Base-by-base conservation (phyloP, 2,329 filamentous ascomycete species). In the Aspergillaceae sp. region DNA sequence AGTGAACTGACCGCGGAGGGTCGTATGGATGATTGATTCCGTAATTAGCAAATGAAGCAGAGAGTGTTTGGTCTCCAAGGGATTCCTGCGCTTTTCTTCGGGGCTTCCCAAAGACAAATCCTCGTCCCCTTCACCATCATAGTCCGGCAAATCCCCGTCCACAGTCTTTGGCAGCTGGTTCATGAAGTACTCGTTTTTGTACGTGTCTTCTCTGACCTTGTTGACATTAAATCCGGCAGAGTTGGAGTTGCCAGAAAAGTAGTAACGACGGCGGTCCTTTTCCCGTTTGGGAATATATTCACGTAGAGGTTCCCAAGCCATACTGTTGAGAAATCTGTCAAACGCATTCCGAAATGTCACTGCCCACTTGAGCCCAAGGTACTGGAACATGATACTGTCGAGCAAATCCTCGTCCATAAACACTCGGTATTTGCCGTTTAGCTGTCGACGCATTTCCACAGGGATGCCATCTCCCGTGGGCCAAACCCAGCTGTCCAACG, bases 331-430 rank as follows among this genome's bases (percentile, higher is more conserved):
- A 42, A 70, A 64, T 0, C 32, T 45, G 2, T 46, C 56, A 41
- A 78, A 74, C 0, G 58, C 64, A 5, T 56, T 40, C 41, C 73
- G 74, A 51, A 79, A 66, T 32, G 67, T 61, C 3, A 75, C 67
- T 2, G 73, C 68, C 72, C 75, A 79, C 42, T 68, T 70, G 3
- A 74, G 60, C 4, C 76, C 77, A 33, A 80, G 66, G 49, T 72
- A 77, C 40, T 80, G 74, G 2, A 79, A 58, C 27, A 80, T 67
- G 5, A 80, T 68, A 1, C 74, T 72, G 52, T 79, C 74, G 5
- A 79, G 69, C 19, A 79, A 64, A 49, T 82, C 79, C 52, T 78
- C 75, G 42, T 80, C 75, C 67, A 79, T 77, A 55, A 73, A 79
- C 28, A 80, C 74, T 2, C 78, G 69, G 55, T 82, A 82, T 48